Evolutionary conservation across 345 rosid genomes (phyloP), one percentile per base, ranked within the genome.

Genomic region (Syzygium aqueum): DNA sequence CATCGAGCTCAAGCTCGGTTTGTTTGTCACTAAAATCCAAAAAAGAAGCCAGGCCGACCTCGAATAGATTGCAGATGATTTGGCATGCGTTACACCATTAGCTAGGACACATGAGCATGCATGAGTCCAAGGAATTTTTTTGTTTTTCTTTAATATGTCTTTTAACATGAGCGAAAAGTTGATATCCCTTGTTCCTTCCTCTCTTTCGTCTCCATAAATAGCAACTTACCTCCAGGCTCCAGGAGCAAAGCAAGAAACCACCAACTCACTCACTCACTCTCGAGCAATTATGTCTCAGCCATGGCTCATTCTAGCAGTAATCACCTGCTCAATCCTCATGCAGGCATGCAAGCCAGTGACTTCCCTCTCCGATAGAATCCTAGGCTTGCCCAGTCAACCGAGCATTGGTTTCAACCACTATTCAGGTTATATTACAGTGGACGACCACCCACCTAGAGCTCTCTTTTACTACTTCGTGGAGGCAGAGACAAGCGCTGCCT

Each of bases 401-500:
- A 43, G 86, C 25, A 88, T 80, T 30, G 40, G 85, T 85, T 92
- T 92, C 88, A 87, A 85, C 77, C 93, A 90, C 17, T 92, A 53
- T 83, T 84, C 91, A 49, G 93, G 93, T 43, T 92, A 90, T 78
- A 85, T 92, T 10, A 86, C 88, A 9, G 85, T 87, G 33, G 90
- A 86, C 23, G 89, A 85, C 43, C 87, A 85, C 56, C 89, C 65
- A n/a, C 46, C 84, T 30, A 90, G 90, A 84, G 88, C 87, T 53
- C 88, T 92, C 33, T 91, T 90, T 84, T 93, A 91, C 87, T 93
- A 93, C 84, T 91, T 93, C 51, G 94, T 87, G 65, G 92, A 93
- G 89, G 92, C 93, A 21, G 89, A 88, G 85, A 40, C 87, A 6
- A 86, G 77, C 23, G 87, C 92, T 28, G 85, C 87, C 84, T 91